These are phyloP conservation scores for Citropsis articulata DNA, from an alignment of 345 rosid species.

Conservation along the genomic window DNA sequence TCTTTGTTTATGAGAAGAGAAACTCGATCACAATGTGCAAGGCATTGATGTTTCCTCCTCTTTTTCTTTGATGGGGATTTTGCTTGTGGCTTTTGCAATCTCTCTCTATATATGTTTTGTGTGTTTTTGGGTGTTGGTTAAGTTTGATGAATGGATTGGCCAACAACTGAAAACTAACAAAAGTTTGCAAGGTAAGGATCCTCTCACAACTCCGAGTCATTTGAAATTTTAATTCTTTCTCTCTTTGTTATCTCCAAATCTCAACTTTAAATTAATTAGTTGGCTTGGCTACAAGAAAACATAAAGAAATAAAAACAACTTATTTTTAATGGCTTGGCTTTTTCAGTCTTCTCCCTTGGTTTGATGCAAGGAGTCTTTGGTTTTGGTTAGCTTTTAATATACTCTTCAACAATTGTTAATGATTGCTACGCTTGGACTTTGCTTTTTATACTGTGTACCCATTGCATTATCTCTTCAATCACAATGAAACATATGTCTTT, in stretches of 20 bases:
- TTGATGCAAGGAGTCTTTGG: not conserved
- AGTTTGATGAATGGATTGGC: constrained; percentile 38
- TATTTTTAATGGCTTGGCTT: not conserved
- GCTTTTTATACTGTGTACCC: not conserved
- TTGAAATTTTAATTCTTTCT: not conserved
- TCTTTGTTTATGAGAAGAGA: not conserved
- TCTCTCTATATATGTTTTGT: not conserved
- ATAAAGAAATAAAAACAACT: not conserved
- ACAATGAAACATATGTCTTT: not conserved
- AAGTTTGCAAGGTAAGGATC: constrained; percentile 25
- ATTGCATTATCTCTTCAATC: not conserved
- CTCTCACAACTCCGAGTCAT: not conserved
- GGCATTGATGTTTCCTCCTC: constrained; percentile 14
- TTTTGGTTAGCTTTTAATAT: constrained; percentile 5
- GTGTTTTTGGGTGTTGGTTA: constrained; percentile 33
- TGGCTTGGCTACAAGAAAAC: not conserved
- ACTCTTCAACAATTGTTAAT: not conserved
- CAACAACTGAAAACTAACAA: constrained; percentile 38
- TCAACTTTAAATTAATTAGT: not conserved
- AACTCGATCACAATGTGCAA: not conserved
- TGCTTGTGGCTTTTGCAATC: not conserved
- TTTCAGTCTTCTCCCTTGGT: not conserved
- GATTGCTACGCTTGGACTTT: not conserved
- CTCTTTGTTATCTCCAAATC: not conserved
- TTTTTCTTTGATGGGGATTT: not conserved